Evolutionary conservation across 495 filamentous ascomycete genomes (phyloP).

Genomic region (Rhypophila decipiens): DNA sequence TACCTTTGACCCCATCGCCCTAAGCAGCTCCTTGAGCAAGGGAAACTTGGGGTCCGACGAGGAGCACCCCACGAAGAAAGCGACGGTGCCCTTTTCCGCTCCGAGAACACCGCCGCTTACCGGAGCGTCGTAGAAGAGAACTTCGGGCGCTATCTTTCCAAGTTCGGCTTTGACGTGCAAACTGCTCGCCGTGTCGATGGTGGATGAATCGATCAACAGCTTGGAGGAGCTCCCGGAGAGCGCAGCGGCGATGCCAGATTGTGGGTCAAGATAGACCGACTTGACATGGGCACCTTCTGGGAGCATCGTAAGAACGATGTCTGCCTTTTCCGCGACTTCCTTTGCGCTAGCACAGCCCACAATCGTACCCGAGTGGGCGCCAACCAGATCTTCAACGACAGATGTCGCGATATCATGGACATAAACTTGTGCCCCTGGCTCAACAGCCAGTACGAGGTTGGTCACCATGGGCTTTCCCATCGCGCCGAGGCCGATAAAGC

Average conservation of each 20-base stretch:
- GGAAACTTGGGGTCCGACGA: constrained; percentile 7
- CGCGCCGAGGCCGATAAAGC: constrained; percentile 18
- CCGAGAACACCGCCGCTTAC: constrained; percentile 33
- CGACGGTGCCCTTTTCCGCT: constrained; percentile 37
- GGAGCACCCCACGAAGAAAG: constrained; percentile 30
- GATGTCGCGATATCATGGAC: constrained; percentile 36
- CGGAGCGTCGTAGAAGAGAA: constrained; percentile 25
- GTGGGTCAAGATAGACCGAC: constrained; percentile 28
- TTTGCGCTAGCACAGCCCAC: constrained; percentile 6
- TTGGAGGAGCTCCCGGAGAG: constrained; percentile 2
- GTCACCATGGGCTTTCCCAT: constrained; percentile 44
- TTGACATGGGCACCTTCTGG: constrained; percentile 32
- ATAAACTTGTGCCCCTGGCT: constrained; percentile 28
- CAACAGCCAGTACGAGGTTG: constrained; percentile 39
- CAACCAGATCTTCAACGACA: constrained; percentile 25
- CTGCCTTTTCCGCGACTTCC: constrained; percentile 12
- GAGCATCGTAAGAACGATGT: constrained; percentile 31
- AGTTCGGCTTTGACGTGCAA: constrained; percentile 16
- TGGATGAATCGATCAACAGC: constrained; percentile 37
- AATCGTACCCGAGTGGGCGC: constrained; percentile 14
- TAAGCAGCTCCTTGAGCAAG: constrained; percentile 20
- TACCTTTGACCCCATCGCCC: constrained; percentile 41
- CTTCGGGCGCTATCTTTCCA: constrained; percentile 10
- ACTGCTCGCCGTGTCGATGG: constrained; percentile 32
- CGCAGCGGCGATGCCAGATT: constrained; percentile 24